A percentile compares a stretch with the other conserved stretches of the same genome.
These are phyloP conservation scores for Akebia trifoliata DNA, from an alignment of 164 flowering plant genomes.

Conservation along the genomic window DNA sequence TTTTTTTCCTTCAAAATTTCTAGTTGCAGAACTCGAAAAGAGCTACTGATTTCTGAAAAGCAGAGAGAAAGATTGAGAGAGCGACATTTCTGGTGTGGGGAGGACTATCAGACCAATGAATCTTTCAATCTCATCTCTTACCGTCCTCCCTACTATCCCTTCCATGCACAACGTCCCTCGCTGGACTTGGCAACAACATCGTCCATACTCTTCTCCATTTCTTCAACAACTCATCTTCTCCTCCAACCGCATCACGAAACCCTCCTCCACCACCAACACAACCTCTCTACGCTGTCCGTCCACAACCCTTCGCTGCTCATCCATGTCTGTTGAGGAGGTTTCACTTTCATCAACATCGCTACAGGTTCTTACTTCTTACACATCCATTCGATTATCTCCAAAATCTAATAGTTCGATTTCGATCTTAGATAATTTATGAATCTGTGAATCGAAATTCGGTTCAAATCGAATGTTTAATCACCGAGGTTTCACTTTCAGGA, in stretches of 20 bases:
- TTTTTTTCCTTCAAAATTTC: no score
- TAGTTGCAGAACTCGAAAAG: no score
- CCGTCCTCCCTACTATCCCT: slow-evolving; percentile 2
- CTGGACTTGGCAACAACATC: not conserved
- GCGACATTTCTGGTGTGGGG: not conserved
- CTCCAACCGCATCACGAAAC: not conserved
- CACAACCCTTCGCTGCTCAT: slow-evolving; percentile 4
- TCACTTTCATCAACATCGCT: no score
- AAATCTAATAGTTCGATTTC: no score
- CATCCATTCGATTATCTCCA: not conserved
- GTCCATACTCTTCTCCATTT: not conserved
- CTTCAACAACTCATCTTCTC: not conserved
- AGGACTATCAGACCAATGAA: not conserved
- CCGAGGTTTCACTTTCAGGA: slow-evolving; percentile 38
- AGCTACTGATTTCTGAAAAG: no score
- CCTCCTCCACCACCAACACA: not conserved
- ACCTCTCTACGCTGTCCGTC: not conserved
- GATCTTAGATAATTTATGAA: not conserved
- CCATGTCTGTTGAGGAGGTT: slow-evolving; percentile 11
- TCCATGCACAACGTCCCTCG: not conserved
- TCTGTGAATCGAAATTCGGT: not conserved
- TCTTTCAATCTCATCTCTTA: slow-evolving; percentile 2
- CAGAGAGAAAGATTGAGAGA: not conserved
- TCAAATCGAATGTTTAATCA: not conserved
- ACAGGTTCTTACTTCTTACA: slow-evolving; percentile 2